A percentile compares a stretch with the other conserved stretches of the same genome.
These are phyloP conservation scores for Fusarium sp. DNA, from an alignment of 2,329 filamentous ascomycete species.

Conservation along the genomic window DNA sequence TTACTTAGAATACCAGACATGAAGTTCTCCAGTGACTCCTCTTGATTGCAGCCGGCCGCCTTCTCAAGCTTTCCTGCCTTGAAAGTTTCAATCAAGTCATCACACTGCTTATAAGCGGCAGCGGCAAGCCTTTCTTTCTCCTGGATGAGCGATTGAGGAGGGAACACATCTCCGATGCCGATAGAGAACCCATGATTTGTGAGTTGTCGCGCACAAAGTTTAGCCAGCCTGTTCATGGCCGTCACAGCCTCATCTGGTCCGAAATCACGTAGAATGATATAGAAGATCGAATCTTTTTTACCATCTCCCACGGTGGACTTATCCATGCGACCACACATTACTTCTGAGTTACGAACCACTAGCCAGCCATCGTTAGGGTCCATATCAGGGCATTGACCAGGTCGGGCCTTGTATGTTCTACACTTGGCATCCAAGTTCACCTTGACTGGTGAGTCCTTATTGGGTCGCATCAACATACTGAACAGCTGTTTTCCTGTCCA, in stretches of 20 bases:
- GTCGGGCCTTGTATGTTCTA: conserved; percentile 77
- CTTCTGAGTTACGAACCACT: conserved; percentile 93
- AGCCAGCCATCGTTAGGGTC: conserved; percentile 91
- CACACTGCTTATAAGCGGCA: conserved; percentile 81
- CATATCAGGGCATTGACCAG: conserved; percentile 72
- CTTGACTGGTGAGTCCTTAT: conserved; percentile 81
- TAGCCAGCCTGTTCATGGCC: conserved; percentile 94
- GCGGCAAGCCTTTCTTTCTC: conserved; percentile 82
- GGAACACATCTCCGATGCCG: conserved; percentile 93
- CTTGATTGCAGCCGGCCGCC: conserved; percentile 88
- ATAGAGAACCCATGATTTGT: conserved; percentile 96
- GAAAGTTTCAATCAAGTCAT: conserved; percentile 84
- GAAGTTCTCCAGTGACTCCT: conserved; percentile 89
- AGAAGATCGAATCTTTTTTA: conserved; percentile 98
- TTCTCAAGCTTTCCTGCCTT: conserved; percentile 85
- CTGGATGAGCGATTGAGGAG: conserved; percentile 74
- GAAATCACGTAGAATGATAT: conserved; percentile 94
- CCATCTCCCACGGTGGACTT: conserved; percentile 97
- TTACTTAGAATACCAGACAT: conserved; percentile 93
- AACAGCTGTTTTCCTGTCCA: conserved; percentile 99
- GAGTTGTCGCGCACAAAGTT: conserved; percentile 87
- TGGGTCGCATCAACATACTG: conserved; percentile 89
- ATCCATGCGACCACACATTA: conserved; percentile 98
- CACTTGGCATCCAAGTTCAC: conserved; percentile 96
- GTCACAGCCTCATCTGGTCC: conserved; percentile 88